Conservation (phyloP, 1,284 basidiomycete genomes). For the Cystobasidium slooffiae region DNA sequence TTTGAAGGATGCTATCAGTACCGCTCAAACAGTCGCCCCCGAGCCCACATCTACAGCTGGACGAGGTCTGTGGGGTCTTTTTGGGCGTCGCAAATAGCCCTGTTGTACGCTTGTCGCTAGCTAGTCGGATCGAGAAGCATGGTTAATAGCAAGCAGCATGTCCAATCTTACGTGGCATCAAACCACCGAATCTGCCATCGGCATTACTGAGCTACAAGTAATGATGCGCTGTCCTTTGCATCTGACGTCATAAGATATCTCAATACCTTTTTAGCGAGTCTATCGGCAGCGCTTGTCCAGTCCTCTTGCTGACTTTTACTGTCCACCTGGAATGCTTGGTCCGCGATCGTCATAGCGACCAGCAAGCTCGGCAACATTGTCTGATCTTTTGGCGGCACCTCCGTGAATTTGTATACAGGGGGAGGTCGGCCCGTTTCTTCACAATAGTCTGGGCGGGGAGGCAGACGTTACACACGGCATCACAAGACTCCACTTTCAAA, state of each 20-base stretch:
- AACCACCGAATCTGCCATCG: not conserved
- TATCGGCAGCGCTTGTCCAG: not conserved
- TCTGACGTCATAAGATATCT: constrained; percentile 29
- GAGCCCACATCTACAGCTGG: constrained; percentile 6
- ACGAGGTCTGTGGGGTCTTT: constrained; percentile 36
- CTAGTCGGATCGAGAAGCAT: not conserved
- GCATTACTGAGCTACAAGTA: not conserved
- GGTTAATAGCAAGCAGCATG: not conserved
- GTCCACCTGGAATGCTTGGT: constrained; percentile 17
- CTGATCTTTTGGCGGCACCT: too few species aligned
- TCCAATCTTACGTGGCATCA: not conserved
- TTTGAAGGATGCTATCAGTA: not conserved
- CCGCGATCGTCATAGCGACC: constrained; percentile 3
- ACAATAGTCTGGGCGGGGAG: too few species aligned
- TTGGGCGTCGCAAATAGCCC: constrained; percentile 22
- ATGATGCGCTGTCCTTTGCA: not conserved
- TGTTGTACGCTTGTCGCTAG: constrained; percentile 1
- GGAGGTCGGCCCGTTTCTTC: too few species aligned
- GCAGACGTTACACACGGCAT: too few species aligned
- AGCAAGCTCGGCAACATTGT: too few species aligned
- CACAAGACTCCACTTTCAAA: too few species aligned
- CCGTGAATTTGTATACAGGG: too few species aligned
- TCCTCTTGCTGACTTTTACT: not conserved
- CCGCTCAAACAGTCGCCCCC: not conserved
- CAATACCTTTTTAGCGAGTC: constrained; percentile 23